Conservation (phyloP, 2,329 filamentous ascomycete genomes). For the Aspergillus floridensis region DNA sequence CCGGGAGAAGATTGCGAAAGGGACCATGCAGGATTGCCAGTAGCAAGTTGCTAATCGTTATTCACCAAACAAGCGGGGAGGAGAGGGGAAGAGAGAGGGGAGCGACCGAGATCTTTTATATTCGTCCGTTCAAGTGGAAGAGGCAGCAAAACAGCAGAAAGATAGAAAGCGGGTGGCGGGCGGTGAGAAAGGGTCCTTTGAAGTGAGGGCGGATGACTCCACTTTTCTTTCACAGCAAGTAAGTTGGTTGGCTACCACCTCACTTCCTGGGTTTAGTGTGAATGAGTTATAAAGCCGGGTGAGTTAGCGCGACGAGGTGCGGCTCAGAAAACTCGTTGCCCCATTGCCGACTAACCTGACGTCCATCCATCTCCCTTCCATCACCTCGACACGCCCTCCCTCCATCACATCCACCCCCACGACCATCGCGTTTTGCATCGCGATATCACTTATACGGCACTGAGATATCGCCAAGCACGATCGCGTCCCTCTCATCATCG, state of each 20-base stretch:
- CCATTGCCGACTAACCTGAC: constrained; percentile 41
- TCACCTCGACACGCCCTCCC: constrained; percentile 33
- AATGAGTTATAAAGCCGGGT: constrained; percentile 18
- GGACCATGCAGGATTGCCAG: constrained; percentile 26
- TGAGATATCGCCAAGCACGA: constrained; percentile 25
- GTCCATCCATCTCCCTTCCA: constrained; percentile 43
- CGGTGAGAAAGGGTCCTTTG: constrained; percentile 22
- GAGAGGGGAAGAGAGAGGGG: not conserved
- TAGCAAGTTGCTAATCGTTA: constrained; percentile 7
- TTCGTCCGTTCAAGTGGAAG: not conserved
- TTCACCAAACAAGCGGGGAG: constrained; percentile 7
- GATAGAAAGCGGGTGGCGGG: constrained; percentile 17
- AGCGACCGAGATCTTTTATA: not conserved
- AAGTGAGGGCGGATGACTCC: constrained; percentile 11
- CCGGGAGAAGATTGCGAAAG: constrained; percentile 19
- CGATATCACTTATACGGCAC: constrained; percentile 36
- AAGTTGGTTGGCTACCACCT: constrained; percentile 7
- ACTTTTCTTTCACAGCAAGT: not conserved
- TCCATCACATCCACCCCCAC: constrained; percentile 32
- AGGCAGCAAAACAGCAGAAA: constrained; percentile 10
- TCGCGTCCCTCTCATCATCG: constrained; percentile 26
- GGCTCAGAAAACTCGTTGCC: constrained; percentile 41
- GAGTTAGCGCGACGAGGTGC: constrained; percentile 24
- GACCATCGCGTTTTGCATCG: constrained; percentile 44
- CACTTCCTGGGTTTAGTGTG: constrained; percentile 3